Conservation (phyloP, 1,139 yeast species). For the Magnusiomyces fungicola region DNA sequence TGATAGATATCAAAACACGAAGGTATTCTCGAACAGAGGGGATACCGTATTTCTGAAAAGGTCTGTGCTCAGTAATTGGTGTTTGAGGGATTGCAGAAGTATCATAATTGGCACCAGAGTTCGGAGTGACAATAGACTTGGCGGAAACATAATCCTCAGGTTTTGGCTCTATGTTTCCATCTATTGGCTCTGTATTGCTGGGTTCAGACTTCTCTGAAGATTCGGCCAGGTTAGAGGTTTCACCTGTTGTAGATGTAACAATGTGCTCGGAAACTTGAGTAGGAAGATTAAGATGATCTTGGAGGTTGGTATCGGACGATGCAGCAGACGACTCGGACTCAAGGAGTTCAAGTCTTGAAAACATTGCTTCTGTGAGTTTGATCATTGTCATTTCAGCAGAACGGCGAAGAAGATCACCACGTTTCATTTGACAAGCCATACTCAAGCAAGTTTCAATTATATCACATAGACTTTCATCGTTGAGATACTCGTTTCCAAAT, state of each 20-base stretch:
- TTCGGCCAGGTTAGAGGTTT: too few relatives aligned
- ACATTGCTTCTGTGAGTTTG: constrained; percentile 53
- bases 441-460: constrained; percentile 87
- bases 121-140: constrained; percentile 2
- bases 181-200: too few relatives aligned
- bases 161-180: too few relatives aligned
- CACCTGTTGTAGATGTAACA: background rate
- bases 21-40: constrained; percentile 60
- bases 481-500: constrained; percentile 53
- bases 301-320: constrained; percentile 12
- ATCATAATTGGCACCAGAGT: background rate
- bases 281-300: constrained; percentile 6
- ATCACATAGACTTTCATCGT: constrained; percentile 81
- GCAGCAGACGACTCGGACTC: constrained; percentile 37
- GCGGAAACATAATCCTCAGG: background rate
- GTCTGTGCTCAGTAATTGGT: background rate
- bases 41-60: constrained; percentile 51
- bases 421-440: constrained; percentile 84
- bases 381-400: constrained; percentile 86
- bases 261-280: background rate
- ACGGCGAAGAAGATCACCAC: constrained; percentile 82
- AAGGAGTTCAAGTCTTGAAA: constrained; percentile 50
- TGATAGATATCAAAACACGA: constrained; percentile 71
- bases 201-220: too few relatives aligned
- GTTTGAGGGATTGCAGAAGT: background rate